phyloP scores from a whole-genome alignment of 768 basidiomycete genomes.

The Sporobolomyces pararoseus region DNA sequence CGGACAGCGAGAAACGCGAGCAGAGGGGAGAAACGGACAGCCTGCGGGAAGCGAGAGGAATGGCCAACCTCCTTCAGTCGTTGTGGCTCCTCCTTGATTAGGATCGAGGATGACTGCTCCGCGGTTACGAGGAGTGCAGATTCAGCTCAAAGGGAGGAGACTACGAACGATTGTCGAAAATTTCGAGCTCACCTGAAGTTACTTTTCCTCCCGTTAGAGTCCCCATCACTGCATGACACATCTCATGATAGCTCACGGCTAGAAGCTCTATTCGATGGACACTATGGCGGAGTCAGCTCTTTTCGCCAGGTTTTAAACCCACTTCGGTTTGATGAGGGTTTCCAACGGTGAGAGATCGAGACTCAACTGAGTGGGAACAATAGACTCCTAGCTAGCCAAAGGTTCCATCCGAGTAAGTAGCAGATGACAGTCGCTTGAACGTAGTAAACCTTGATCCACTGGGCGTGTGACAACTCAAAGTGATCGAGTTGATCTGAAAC shows the following conservation, averaged over 20 bases:
- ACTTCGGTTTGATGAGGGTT: no score
- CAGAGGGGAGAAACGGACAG: constrained; percentile 3
- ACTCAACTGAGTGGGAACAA: constrained; percentile 33
- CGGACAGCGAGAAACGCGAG: background rate
- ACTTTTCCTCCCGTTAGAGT: constrained; percentile 30
- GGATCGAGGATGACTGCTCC: constrained; percentile 36
- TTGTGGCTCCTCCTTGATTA: constrained; percentile 34
- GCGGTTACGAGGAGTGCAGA: no score
- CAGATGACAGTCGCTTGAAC: constrained; percentile 2
- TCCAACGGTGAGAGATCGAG: background rate
- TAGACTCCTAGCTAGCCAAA: constrained; percentile 15
- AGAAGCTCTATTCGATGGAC: background rate
- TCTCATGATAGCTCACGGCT: constrained; percentile 19
- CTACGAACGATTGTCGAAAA: background rate
- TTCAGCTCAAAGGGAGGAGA: background rate
- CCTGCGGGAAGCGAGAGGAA: constrained; percentile 26
- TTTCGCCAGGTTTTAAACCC: no score
- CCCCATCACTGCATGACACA: constrained; percentile 21
- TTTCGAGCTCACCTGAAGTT: background rate
- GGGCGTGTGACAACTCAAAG: constrained; percentile 14
- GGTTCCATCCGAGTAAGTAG: constrained; percentile 31
- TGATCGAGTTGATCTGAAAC: background rate
- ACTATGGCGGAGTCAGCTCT: no score
- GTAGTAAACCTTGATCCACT: constrained; percentile 39
- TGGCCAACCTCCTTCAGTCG: constrained; percentile 26